Conservation (phyloP, 2,329 filamentous ascomycete genomes). For the Fusarium sp. region DNA sequence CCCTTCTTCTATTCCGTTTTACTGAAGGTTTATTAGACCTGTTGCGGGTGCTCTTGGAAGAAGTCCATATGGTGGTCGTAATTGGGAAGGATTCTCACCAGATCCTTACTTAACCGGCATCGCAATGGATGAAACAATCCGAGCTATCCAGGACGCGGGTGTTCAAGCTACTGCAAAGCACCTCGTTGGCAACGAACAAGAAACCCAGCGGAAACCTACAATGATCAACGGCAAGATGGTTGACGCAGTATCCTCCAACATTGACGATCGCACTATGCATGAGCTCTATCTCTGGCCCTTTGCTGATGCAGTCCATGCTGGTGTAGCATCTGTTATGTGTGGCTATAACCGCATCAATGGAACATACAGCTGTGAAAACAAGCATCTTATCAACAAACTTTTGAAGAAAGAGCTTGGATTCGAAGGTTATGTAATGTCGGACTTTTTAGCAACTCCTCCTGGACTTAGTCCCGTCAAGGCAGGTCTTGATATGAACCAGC, state of each 20-base stretch:
- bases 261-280: conserved; percentile 71
- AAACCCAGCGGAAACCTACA: conserved; percentile 49
- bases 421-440: conserved; percentile 74
- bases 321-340: conserved; percentile 67
- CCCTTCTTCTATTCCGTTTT: conserved; percentile 75
- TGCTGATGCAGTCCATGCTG: conserved; percentile 50
- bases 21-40: conserved; percentile 73
- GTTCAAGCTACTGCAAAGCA: conserved; percentile 56
- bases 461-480: conserved; percentile 72
- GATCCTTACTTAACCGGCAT: conserved; percentile 77
- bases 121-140: conserved; percentile 52
- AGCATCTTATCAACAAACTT: conserved; percentile 76
- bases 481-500: conserved; percentile 77
- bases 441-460: conserved; percentile 76
- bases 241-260: conserved; percentile 55
- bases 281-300: conserved; percentile 59
- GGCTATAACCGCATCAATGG: conserved; percentile 85
- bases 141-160: conserved; percentile 51
- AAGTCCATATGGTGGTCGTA: conserved; percentile 64
- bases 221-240: conserved; percentile 45
- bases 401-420: conserved; percentile 73
- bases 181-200: conserved; percentile 55
- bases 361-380: conserved; percentile 85
- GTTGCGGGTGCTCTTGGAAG: conserved; percentile 58
- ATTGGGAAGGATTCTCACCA: conserved; percentile 74